Evolutionary conservation across 768 basidiomycete genomes (phyloP).

Genomic region (Phylloporus rhodoxanthus): DNA sequence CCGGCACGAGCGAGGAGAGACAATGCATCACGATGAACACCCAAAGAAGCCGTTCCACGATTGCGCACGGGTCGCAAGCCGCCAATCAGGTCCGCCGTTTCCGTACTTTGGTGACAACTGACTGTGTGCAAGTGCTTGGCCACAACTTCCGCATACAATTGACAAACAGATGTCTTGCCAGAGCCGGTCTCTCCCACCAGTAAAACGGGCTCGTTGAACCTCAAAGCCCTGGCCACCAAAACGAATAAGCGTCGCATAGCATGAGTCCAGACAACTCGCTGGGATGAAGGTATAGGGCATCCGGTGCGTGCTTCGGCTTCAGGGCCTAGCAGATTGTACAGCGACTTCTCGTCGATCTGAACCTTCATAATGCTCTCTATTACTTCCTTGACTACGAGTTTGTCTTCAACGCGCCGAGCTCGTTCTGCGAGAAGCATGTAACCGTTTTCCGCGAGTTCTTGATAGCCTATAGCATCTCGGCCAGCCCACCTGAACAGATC

Average conservation of each 20-base stretch:
- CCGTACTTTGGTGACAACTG: conserved; percentile 97
- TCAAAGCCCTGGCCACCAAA: conserved; percentile 77
- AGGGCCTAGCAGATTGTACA: conserved; percentile 57
- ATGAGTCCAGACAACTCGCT: conserved; percentile 80
- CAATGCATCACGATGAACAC: conserved; percentile 41
- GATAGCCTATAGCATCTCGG: conserved; percentile 81
- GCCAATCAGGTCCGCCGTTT: conserved; percentile 94
- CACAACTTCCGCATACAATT: conserved; percentile 70
- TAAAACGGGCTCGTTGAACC: conserved; percentile 89
- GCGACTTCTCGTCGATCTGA: conserved; percentile 58
- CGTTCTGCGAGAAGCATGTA: conserved; percentile 97
- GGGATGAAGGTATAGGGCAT: conserved; percentile 41
- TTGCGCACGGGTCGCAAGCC: conserved; percentile 86
- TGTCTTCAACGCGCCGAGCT: conserved; percentile 79
- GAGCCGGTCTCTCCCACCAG: conserved; percentile 96
- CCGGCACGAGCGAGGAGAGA: conserved; percentile 40
- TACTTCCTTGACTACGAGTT: conserved; percentile 82
- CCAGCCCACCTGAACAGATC: conserved; percentile 98
- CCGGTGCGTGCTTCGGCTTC: conserved; percentile 49
- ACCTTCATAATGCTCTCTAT: conserved; percentile 89
- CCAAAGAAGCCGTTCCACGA: conserved; percentile 49
- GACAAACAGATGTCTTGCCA: conserved; percentile 96
- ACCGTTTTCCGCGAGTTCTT: conserved; percentile 91
- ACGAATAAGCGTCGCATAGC: conserved; percentile 89
- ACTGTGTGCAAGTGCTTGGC: conserved; percentile 60